A percentile compares a stretch with the other conserved stretches of the same genome.
Conservation (phyloP, 2,329 filamentous ascomycete species). For the Sporothrix luriei region DNA sequence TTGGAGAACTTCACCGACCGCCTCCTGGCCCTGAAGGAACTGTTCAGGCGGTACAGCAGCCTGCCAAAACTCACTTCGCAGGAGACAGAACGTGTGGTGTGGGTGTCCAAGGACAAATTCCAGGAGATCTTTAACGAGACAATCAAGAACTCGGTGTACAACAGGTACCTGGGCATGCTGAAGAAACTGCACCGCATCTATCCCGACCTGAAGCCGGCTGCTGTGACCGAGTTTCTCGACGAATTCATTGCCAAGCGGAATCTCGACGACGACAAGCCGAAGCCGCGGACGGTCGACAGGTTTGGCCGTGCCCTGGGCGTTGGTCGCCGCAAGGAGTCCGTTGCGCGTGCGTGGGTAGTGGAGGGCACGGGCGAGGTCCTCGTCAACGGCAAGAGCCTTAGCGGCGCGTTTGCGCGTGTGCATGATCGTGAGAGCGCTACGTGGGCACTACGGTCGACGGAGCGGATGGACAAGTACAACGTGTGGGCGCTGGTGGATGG, state of each 20-base stretch:
- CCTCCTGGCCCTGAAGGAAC: constrained; percentile 70
- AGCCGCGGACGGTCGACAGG: constrained; percentile 69
- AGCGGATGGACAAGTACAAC: constrained; percentile 93
- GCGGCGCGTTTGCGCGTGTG: constrained; percentile 78
- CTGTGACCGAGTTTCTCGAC: constrained; percentile 65
- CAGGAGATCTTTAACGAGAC: constrained; percentile 69
- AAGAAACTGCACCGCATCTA: constrained; percentile 84
- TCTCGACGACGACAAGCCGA: constrained; percentile 65
- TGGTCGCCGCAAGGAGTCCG: constrained; percentile 84
- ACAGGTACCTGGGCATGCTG: constrained; percentile 72
- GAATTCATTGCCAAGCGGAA: constrained; percentile 72
- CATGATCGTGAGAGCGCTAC: constrained; percentile 94
- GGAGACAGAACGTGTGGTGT: constrained; percentile 73
- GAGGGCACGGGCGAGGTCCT: constrained; percentile 89
- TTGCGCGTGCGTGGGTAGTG: constrained; percentile 82
- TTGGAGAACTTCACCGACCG: constrained; percentile 85
- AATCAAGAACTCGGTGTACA: constrained; percentile 76
- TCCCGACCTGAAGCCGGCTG: constrained; percentile 70
- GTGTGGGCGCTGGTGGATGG: constrained; percentile 83
- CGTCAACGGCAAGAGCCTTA: constrained; percentile 85
- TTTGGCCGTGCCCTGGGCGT: constrained; percentile 77
- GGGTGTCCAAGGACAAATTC: constrained; percentile 79
- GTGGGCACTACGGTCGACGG: constrained; percentile 83
- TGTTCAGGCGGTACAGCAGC: constrained; percentile 70
- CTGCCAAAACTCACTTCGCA: constrained; percentile 69